Evolutionary conservation across 2,329 filamentous ascomycete species (phyloP).

Genomic region (Pseudofabraea citricarpa): DNA sequence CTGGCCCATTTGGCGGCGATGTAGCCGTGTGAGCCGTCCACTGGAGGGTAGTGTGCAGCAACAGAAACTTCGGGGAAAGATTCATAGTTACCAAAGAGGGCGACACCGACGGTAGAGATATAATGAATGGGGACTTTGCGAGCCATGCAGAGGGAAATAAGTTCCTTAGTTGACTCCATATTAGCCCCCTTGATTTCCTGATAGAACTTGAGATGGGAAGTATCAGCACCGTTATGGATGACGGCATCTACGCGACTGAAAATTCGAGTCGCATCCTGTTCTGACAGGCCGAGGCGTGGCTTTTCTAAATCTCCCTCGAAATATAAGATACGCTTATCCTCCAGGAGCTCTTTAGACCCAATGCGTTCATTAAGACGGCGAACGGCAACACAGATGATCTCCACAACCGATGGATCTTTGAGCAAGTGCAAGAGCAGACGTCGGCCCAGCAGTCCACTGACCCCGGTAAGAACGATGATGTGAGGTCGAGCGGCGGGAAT

Average conservation of each 20-base stretch:
- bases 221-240: constrained; percentile 45
- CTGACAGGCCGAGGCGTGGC: constrained; percentile 33
- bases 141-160: constrained; percentile 25
- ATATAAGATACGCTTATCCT: constrained; percentile 13
- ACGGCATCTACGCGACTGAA: constrained; percentile 36
- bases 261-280: constrained; percentile 19
- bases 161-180: constrained; percentile 28
- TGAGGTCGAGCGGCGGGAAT: constrained; percentile 3
- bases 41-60: constrained; percentile 29
- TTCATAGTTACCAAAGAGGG: constrained; percentile 12
- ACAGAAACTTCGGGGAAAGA: constrained; percentile 16
- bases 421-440: constrained; percentile 32
- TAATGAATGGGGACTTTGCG: constrained; percentile 30
- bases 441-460: constrained; percentile 34
- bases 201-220: constrained; percentile 33
- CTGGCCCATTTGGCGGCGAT: constrained; percentile 27
- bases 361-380: constrained; percentile 12
- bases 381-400: constrained; percentile 39
- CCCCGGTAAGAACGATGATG: constrained; percentile 31
- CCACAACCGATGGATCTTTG: constrained; percentile 21
- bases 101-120: constrained; percentile 27
- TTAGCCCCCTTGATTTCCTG: constrained; percentile 28
- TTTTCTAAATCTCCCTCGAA: constrained; percentile 31
- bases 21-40: constrained; percentile 25
- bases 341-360: neutral